These are phyloP conservation scores for Malassezia nana DNA, from an alignment of 1,284 basidiomycete species.

Conservation along the genomic window DNA sequence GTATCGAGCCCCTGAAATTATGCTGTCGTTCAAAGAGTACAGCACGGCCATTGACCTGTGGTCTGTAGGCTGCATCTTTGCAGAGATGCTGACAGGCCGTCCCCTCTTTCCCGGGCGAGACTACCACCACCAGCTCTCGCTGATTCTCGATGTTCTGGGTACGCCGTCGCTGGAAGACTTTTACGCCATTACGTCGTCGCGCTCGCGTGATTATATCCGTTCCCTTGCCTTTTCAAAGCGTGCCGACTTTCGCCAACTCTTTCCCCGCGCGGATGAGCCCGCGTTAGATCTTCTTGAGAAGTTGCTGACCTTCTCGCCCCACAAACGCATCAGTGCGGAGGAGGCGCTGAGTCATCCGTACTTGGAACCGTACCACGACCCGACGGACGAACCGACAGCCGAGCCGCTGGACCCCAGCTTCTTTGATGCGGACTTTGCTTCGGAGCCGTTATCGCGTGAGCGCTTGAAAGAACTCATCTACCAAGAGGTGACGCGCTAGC, in stretches of 20 bases:
- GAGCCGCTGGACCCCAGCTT: slow-evolving; percentile 42
- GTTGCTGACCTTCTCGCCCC: slow-evolving; percentile 60
- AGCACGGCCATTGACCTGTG: slow-evolving; percentile 55
- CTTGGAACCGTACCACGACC: slow-evolving; percentile 45
- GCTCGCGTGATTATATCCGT: slow-evolving; percentile 83
- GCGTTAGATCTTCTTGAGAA: slow-evolving; percentile 72
- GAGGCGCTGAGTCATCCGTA: slow-evolving; percentile 45
- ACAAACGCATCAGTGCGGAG: slow-evolving; percentile 45
- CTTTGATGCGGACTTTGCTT: slow-evolving; percentile 45
- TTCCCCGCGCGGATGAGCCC: slow-evolving; percentile 60
- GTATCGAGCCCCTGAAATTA: slow-evolving; percentile 48
- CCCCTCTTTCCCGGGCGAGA: slow-evolving; percentile 71
- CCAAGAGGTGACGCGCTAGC: slow-evolving; percentile 27
- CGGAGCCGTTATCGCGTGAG: slow-evolving; percentile 51
- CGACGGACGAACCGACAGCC: slow-evolving; percentile 44
- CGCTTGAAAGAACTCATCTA: slow-evolving; percentile 43
- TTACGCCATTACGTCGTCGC: slow-evolving; percentile 61
- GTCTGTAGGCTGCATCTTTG: slow-evolving; percentile 84
- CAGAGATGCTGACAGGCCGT: slow-evolving; percentile 81
- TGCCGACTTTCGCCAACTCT: slow-evolving; percentile 63
- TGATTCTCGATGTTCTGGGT: slow-evolving; percentile 57
- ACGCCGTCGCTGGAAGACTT: slow-evolving; percentile 58
- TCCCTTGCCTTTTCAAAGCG: slow-evolving; percentile 83
- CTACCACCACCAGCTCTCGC: slow-evolving; percentile 53
- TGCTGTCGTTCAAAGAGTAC: slow-evolving; percentile 49